phyloP scores from a whole-genome alignment of 768 basidiomycete species.

The Leccinum subtestaceum region DNA sequence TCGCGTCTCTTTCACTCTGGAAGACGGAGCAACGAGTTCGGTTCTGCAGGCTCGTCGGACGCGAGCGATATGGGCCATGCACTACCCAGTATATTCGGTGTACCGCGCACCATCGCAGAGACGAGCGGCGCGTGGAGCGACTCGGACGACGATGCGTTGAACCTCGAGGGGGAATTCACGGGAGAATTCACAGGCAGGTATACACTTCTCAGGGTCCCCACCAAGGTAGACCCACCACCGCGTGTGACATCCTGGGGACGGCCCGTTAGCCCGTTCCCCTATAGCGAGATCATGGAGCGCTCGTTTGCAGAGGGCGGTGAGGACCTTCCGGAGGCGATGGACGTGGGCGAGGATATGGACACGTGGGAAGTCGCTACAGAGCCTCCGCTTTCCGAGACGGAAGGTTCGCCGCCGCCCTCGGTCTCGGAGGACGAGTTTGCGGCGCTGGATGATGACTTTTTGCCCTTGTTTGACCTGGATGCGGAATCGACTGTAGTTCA shows the following conservation, averaged over 20 bases:
- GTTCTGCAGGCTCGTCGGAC: constrained; percentile 3
- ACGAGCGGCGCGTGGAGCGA: constrained; percentile 25
- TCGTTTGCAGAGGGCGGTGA: constrained; percentile 17
- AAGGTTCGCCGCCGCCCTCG: constrained; percentile 3
- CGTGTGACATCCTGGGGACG: constrained; percentile 63
- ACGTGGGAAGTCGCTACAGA: constrained; percentile 24
- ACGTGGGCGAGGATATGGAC: constrained; percentile 3
- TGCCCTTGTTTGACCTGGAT: constrained; percentile 14
- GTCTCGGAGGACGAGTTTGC: constrained; percentile 22
- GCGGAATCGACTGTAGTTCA: constrained; percentile 16
- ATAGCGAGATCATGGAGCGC: constrained; percentile 30
- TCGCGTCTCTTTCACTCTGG: constrained; percentile 21
- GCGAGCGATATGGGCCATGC: neutral
- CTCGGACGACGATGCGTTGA: constrained; percentile 32
- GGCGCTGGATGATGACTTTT: constrained; percentile 12
- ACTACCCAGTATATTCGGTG: constrained; percentile 19
- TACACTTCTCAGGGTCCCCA: constrained; percentile 52
- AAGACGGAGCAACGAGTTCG: neutral
- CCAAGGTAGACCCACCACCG: constrained; percentile 64
- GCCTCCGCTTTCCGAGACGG: constrained; percentile 17
- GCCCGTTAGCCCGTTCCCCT: constrained; percentile 68
- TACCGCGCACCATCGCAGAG: constrained; percentile 3
- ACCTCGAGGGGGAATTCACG: constrained; percentile 53
- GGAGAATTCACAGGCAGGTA: constrained; percentile 72
- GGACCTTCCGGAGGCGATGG: neutral